Base-by-base conservation (phyloP, 2,329 filamentous ascomycete genomes). In the Calonectria pauciramosa region DNA sequence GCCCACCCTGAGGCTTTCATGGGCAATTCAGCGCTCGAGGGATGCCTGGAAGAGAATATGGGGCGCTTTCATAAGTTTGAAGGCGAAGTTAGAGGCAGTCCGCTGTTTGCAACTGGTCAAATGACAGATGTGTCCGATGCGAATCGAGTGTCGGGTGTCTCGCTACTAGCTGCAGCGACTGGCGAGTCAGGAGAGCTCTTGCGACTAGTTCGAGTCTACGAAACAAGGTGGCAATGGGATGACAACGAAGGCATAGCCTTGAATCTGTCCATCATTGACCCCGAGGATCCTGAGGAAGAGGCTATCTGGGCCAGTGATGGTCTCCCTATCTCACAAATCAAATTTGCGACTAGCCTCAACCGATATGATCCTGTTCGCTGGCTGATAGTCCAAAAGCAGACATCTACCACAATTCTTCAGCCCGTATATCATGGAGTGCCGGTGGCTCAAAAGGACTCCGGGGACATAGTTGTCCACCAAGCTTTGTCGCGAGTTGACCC, bases 111-210 rank as follows among this genome's bases (percentile, higher is more conserved):
- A 2, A 85, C 91, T 34, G 93, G 93, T 1, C 88, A 90, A 71
- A 87, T 91, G 76, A 82, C 85, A 2, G 86, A 91, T 76, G 74
- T 84, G 23, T 86, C 84, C 49, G 71, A 82, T 23, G 78, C 80
- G 4, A 78, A 71, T 34, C 80, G 68, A 38, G 59, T 77, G 38
- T 76, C 71, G 1, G 82, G 80, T 20, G 82, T 83, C 16, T 83
- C 85, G 2, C 82, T 86, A 77, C 86, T 88, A 74, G 90, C 86
- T 75, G 88, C 85, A 79, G 88, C 86, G 7, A 86, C 88, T 3
- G 93, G 93, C n/a, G 87, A 88, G 64, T 88, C 87, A 18, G 90
- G 91, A 1, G 90, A 93, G 76, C 84, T 90, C 1, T 83, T 95
- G 13, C 90, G 90, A 3, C 80, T 95, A 3, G 83, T 89, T 6